Percentiles rank a stretch among this genome's conserved stretches.
Evolutionary conservation across 176 grass and related monocot genomes (phyloP).

Genomic region (Musa itinerans): DNA sequence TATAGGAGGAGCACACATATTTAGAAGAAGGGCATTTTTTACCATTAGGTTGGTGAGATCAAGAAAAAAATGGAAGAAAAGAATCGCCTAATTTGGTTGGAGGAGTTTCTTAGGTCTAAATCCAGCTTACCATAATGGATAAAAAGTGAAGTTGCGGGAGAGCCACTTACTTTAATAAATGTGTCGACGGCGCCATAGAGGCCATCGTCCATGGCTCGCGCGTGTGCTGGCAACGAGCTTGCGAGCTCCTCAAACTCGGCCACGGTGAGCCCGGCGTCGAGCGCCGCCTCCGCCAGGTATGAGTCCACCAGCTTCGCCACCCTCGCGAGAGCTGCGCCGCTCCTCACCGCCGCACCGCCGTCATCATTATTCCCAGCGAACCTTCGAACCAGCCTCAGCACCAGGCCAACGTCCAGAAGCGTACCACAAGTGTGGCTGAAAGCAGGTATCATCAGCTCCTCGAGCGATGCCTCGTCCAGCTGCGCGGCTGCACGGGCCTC

Average conservation of each 20-base stretch:
- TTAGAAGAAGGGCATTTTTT: no score
- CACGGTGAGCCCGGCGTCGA: conserved; percentile 56
- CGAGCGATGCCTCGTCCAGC: conserved; percentile 67
- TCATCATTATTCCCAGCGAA: conserved; percentile 23
- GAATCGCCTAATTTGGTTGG: neutral
- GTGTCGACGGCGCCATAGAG: conserved; percentile 93
- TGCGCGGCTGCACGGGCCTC: conserved; percentile 61
- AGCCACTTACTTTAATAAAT: conserved; percentile 68
- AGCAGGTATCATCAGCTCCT: conserved; percentile 82
- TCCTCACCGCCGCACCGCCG: conserved; percentile 10
- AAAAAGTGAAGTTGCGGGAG: neutral
- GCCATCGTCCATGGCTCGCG: conserved; percentile 67
- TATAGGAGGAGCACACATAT: no score
- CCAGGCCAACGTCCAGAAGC: conserved; percentile 73
- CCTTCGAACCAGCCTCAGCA: conserved; percentile 65
- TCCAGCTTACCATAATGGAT: no score
- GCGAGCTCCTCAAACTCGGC: conserved; percentile 82
- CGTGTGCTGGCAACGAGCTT: conserved; percentile 52
- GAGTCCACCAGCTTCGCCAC: conserved; percentile 78
- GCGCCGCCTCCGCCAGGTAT: conserved; percentile 73
- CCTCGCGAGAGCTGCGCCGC: conserved; percentile 37
- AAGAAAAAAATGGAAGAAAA: neutral
- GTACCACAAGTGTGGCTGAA: conserved; percentile 54
- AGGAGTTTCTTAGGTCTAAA: no score
- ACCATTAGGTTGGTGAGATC: neutral